Evolutionary conservation across 75 land plant species (phyloP), one percentile per base, ranked within the genome.

Genomic region (Gnetum montanum): DNA sequence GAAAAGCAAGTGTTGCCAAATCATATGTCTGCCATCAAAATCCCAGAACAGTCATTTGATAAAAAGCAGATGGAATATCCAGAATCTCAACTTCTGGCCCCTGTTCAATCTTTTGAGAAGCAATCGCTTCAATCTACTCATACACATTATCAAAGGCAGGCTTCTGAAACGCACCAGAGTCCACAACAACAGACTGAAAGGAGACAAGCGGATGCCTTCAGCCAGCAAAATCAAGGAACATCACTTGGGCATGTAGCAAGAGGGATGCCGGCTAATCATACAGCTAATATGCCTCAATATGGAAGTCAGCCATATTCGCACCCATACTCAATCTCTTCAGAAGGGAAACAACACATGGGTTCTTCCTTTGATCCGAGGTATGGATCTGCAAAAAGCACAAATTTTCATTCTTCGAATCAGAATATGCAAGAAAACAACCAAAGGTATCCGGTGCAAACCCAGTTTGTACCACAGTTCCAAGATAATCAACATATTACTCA

Each of bases 401-500:
- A 22, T 34, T 18, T 45, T 23, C 66, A n/a, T 71, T 62, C n/a
- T 81, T 74, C 18, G 63, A 73, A 8, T 46, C 78, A 24, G 22
- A 49, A 26, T 49, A 66, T n/a, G 31, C 72, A 40, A 68, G 75
- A 11, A 63, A 66, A 29, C 68, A 65, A 36, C 55, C 65, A 34
- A 31, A 43, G 12, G 50, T 33, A 43, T 20, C 59, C 18, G 36
- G 34, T 29, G 70, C 68, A 31, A 33, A 25, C 7, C 22, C 47
- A 7, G 7, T 33, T 52, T 52, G 20, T 52, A 7, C 36, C 37
- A 18, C 56, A 63, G 47, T 57, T 63, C 18, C 53, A 59, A 28
- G 67, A 59, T 41, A 46, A 20, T 54, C 71, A 51, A 50, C 64
- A 68, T 8, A 75, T 64, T 16, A 65, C 65, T 7, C 75, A 74